Evolutionary conservation across 2,329 filamentous ascomycete species (phyloP).

Genomic region (Colletotrichum zoysiae): DNA sequence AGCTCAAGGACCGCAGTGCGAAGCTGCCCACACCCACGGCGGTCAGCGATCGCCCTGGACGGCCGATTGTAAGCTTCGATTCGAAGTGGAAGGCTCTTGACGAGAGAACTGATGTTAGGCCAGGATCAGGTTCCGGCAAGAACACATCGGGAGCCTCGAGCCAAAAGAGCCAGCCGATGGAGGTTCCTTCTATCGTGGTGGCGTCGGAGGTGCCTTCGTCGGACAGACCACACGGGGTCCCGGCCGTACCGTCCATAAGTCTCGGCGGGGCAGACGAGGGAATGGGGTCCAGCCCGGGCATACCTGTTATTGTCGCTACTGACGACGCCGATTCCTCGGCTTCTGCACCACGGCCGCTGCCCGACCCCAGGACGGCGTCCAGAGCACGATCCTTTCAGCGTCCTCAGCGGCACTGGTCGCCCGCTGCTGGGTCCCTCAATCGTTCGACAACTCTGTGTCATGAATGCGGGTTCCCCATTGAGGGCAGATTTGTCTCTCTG

Average conservation of each 20-base stretch:
- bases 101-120: constrained; percentile 75
- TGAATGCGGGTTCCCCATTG: constrained; percentile 85
- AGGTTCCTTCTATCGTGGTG: constrained; percentile 68
- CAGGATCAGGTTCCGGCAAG: constrained; percentile 46
- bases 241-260: constrained; percentile 59
- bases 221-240: constrained; percentile 46
- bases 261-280: constrained; percentile 51
- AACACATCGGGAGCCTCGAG: constrained; percentile 48
- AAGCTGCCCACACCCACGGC: constrained; percentile 90
- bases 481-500: constrained; percentile 89
- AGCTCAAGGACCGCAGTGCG: constrained; percentile 84
- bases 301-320: constrained; percentile 61
- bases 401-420: constrained; percentile 70
- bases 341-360: constrained; percentile 57
- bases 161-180: constrained; percentile 59
- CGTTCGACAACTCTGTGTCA: constrained; percentile 72
- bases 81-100: constrained; percentile 82
- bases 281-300: not conserved
- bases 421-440: constrained; percentile 56
- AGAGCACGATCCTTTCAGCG: constrained; percentile 54
- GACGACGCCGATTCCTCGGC: constrained; percentile 52
- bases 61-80: constrained; percentile 98
- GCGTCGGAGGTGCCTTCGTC: constrained; percentile 58
- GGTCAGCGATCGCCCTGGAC: constrained; percentile 89
- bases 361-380: constrained; percentile 55